Evolutionary conservation across 352 stramenopile genomes (phyloP), one percentile per base, ranked within the genome.

Genomic region (Phytophthora lateralis): DNA sequence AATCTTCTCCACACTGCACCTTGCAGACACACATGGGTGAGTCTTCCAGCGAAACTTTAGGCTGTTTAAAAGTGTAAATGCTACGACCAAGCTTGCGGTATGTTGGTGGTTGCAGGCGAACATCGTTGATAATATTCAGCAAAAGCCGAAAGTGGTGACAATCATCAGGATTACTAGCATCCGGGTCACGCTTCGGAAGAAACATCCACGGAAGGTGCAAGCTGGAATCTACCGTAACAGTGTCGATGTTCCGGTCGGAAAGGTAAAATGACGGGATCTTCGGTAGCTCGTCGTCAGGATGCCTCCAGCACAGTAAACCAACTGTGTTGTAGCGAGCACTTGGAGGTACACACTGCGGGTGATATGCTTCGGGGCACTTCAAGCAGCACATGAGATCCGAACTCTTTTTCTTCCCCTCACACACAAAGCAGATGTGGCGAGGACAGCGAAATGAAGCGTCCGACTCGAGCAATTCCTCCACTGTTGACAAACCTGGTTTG

Each of bases 311-410:
- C 0, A 98, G 60, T 7, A 97, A 58, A 12, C 85, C 95, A 21
- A 98, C 61, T 43, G 96, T 94, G 64, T 98, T 97, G 61, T 98
- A 98, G 12, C 85, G 81, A 30, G 88, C 82, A 64, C 80, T 93
- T 0, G 93, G 93, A 15, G 93, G 90, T 29, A 98, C 92, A 69
- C 95, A 98, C 39, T 91, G 83, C 10, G 95, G 80, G 57, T 98
- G 95, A 71, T 97, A 98, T 27, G 91, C 63, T 63, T 89, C 90
- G 3, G 93, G 92, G 56, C 95, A 98, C 58, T 97, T 85, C 24
- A 98, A 74, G 69, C 95, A 98, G 55, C 64, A 82, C 84, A 97
- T 95, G 32, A 95, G 72, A n/a, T 94, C 88, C 29, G 68, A 72
- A 14, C 62, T 82, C 26, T 81, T 91, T 70, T 88, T 92, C 26